Evolutionary conservation across 768 basidiomycete genomes (phyloP), one percentile per base, ranked within the genome.

Genomic region (Boletellus emodensis): DNA sequence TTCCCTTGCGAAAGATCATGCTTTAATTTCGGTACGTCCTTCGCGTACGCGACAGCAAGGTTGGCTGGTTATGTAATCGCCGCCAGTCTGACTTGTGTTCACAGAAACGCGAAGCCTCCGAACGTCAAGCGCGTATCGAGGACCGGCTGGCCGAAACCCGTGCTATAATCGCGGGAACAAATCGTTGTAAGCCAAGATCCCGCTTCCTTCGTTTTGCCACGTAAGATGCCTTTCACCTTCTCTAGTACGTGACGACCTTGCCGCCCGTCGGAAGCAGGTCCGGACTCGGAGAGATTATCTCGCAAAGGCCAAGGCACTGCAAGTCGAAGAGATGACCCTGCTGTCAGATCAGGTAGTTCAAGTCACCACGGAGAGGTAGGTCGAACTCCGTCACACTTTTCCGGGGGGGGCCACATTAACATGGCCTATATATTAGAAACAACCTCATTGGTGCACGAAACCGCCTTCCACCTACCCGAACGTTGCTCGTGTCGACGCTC

Each of bases 91-190:
- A 64, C 37, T 64, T 34, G 57, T 52, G 60, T 54, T 39, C 18
- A 36, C 67, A 90, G 89, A 77, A 72, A 56, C 83, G 87, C 37
- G 83, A 90, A 65, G 71, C 82, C 43, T 82, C 80, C 38, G 82
- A 90, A 65, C 79, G 83, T 34, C 73, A 84, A 59, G 74, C 75
- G 51, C 75, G 72, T 55, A 66, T 89, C 24, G 70, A 73, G 40
- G 75, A 75, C 58, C 67, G 84, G n/a, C 67, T 71, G 52, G 70
- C 71, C 39, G 69, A 77, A 59, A 71, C 70, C 38, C 65, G 62
- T 14, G 62, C 60, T 6, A 73, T 83, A 22, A 66, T 76, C 30
- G 71, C 75, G 46, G 63, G 67, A 53, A 73, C 72, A 36, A 64
- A 75, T 48, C 66, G 73, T 54, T 69, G 85, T 87, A 64, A 46